phyloP scores from a whole-genome alignment of 345 rosid species.

The Iberis pinnata region DNA sequence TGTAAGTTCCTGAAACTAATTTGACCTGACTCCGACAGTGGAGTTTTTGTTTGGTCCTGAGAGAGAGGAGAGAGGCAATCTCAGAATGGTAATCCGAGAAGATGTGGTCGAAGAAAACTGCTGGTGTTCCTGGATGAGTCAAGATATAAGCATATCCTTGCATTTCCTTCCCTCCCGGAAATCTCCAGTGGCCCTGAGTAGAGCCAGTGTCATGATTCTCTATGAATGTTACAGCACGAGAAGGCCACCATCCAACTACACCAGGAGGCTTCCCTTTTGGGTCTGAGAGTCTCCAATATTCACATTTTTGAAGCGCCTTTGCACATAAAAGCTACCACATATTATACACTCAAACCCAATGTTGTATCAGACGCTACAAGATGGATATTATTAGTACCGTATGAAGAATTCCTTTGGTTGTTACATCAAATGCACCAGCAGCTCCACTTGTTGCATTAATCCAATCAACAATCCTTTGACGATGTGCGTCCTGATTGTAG shows the following conservation, averaged over 20 bases:
- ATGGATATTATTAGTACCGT: constrained; percentile 34
- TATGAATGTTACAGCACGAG: constrained; percentile 93
- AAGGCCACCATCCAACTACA: constrained; percentile 99
- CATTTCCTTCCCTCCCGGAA: constrained; percentile 92
- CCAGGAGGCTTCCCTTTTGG: constrained; percentile 90
- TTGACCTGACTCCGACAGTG: constrained; percentile 73
- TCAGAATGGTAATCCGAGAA: constrained; percentile 63
- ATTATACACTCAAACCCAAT: background rate
- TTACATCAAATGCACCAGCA: constrained; percentile 95
- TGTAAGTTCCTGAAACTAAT: constrained; percentile 13
- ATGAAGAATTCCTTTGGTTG: constrained; percentile 94
- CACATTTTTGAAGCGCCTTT: constrained; percentile 76
- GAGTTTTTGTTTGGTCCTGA: constrained; percentile 66
- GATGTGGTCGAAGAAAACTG: constrained; percentile 80
- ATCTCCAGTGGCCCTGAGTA: constrained; percentile 99
- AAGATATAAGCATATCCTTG: constrained; percentile 95
- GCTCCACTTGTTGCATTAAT: constrained; percentile 73
- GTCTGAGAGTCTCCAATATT: constrained; percentile 93
- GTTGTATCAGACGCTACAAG: background rate
- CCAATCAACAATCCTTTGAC: constrained; percentile 93
- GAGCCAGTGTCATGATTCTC: constrained; percentile 99
- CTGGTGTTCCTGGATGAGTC: constrained; percentile 98
- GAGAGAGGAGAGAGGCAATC: constrained; percentile 59
- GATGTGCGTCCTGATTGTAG: constrained; percentile 88
- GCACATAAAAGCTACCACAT: background rate